These are phyloP conservation scores for Auricularia sp. DNA, from an alignment of 768 basidiomycete species.

Conservation along the genomic window DNA sequence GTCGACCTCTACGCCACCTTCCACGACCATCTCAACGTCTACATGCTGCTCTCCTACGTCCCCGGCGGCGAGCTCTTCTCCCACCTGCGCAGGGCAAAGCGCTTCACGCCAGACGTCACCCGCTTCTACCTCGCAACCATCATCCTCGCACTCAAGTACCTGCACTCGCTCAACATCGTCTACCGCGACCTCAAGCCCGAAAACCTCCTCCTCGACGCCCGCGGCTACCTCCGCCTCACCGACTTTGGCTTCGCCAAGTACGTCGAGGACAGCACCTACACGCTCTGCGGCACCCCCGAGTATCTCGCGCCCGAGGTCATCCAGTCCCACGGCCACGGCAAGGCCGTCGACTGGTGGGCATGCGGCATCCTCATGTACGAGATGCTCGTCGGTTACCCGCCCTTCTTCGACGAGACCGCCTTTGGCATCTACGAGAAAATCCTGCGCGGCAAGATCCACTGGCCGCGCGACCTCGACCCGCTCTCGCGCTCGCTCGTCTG, in stretches of 20 bases:
- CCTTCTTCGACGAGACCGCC: constrained; percentile 96
- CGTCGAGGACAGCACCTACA: constrained; percentile 96
- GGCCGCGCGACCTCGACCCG: constrained; percentile 84
- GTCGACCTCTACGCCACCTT: constrained; percentile 94
- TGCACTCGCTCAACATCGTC: constrained; percentile 94
- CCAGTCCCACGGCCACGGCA: constrained; percentile 93
- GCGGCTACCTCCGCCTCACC: constrained; percentile 88
- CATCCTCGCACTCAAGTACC: constrained; percentile 85
- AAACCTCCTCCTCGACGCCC: constrained; percentile 89
- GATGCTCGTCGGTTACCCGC: constrained; percentile 97
- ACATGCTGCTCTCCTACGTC: constrained; percentile 94
- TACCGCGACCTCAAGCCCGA: constrained; percentile 98
- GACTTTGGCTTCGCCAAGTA: constrained; percentile 99
- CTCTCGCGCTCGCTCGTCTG: constrained; percentile 82
- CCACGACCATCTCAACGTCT: constrained; percentile 93
- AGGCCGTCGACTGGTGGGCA: constrained; percentile 99
- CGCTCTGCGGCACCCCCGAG: constrained; percentile 90
- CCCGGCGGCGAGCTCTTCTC: constrained; percentile 98
- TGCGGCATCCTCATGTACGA: constrained; percentile 95
- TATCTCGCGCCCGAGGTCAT: constrained; percentile 99
- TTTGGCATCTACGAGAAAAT: constrained; percentile 99
- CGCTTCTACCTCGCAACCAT: constrained; percentile 96
- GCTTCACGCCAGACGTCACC: constrained; percentile 94
- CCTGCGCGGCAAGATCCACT: constrained; percentile 73
- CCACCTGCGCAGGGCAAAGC: constrained; percentile 84